phyloP scores from a whole-genome alignment of 176 grass and related monocot genomes.

The Carex parvula region DNA sequence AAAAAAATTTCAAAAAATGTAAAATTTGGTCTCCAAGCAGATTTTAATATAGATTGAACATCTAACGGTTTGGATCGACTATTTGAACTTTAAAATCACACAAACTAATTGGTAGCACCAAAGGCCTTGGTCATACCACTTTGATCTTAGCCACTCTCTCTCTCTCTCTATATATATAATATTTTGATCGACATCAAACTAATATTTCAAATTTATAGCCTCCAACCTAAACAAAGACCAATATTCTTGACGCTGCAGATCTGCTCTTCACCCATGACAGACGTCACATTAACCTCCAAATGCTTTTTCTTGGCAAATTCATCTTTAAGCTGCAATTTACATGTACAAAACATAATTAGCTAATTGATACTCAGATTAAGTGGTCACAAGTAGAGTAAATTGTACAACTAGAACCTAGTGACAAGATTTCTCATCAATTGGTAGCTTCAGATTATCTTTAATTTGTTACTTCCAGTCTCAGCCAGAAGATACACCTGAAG shows the following conservation, averaged over 20 bases:
- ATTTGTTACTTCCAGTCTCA: slow-evolving; percentile 49
- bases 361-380: background rate
- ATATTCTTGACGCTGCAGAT: slow-evolving; percentile 47
- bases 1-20: too few relatives aligned
- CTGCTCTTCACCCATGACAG: slow-evolving; percentile 50
- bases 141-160: too few relatives aligned
- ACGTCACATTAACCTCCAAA: slow-evolving; percentile 19
- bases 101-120: too few relatives aligned
- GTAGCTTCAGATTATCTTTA: slow-evolving; percentile 59
- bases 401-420: background rate
- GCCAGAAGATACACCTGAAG: slow-evolving; percentile 60
- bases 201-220: too few relatives aligned
- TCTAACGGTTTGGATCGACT: too few relatives aligned
- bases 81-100: too few relatives aligned
- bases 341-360: background rate
- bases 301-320: slow-evolving; percentile 46
- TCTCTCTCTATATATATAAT: too few relatives aligned
- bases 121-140: too few relatives aligned
- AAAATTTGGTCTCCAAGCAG: too few relatives aligned
- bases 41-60: too few relatives aligned
- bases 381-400: background rate
- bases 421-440: slow-evolving; percentile 46
- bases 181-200: too few relatives aligned
- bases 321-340: slow-evolving; percentile 35
- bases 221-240: too few relatives aligned